A percentile compares a stretch with the other conserved stretches of the same genome.
Conservation (phyloP, 177 flowering plant species). For the Vitis hybrid region DNA sequence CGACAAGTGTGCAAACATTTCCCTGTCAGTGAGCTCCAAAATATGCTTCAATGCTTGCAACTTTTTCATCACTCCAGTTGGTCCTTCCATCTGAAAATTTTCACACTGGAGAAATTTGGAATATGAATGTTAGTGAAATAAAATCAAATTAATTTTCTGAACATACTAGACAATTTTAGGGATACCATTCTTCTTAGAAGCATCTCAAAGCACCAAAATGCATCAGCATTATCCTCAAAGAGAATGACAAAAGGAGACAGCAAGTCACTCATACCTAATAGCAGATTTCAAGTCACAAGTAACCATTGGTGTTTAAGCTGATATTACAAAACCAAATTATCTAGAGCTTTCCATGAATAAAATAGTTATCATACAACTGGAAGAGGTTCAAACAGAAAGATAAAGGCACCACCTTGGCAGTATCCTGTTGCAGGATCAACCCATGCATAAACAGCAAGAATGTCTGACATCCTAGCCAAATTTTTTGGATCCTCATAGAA, state of each 20-base stretch:
- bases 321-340: slow-evolving; percentile 2
- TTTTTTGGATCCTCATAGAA: slow-evolving; percentile 75
- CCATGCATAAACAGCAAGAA: slow-evolving; percentile 97
- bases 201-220: slow-evolving; percentile 98
- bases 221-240: slow-evolving; percentile 92
- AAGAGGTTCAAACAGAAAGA: slow-evolving; percentile 6
- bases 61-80: slow-evolving; percentile 87
- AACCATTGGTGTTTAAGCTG: slow-evolving; percentile 1
- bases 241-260: slow-evolving; percentile 87
- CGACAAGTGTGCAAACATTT: slow-evolving; percentile 72
- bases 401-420: slow-evolving; percentile 69
- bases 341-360: not conserved
- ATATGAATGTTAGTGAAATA: slow-evolving; percentile 12
- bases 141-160: slow-evolving; percentile 4
- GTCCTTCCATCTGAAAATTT: slow-evolving; percentile 89
- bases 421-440: slow-evolving; percentile 94
- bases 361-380: not conserved
- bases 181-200: slow-evolving; percentile 84
- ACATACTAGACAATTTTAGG: slow-evolving; percentile 4
- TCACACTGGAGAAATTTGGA: slow-evolving; percentile 53
- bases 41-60: slow-evolving; percentile 73
- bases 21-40: slow-evolving; percentile 68
- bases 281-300: slow-evolving; percentile 14
- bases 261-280: slow-evolving; percentile 89
- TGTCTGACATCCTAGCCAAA: slow-evolving; percentile 95